These are phyloP conservation scores for Penstemon newberryi DNA, from an alignment of 257 asterid genomes.

Conservation along the genomic window DNA sequence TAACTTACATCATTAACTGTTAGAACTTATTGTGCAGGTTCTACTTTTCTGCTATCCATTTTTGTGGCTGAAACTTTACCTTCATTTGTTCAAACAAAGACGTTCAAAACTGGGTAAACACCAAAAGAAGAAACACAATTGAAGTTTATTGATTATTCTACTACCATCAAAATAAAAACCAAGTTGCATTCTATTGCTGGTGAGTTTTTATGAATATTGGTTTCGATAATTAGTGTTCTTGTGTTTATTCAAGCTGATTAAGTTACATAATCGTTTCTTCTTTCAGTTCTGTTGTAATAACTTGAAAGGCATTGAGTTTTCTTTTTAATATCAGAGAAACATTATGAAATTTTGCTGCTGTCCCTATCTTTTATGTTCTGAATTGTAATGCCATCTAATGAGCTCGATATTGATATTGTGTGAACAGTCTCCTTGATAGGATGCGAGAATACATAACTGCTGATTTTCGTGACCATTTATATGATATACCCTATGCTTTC, in stretches of 20 bases:
- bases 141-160: constrained; percentile 28
- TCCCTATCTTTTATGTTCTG: neutral
- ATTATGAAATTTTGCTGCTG: neutral
- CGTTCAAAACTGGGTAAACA: constrained; percentile 71
- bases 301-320: neutral
- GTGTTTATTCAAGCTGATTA: neutral
- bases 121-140: constrained; percentile 51
- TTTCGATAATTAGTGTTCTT: neutral
- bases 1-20: neutral
- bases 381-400: neutral
- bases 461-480: no score
- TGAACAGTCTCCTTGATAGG: neutral
- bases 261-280: neutral
- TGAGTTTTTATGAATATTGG: neutral
- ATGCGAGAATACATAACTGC: no score
- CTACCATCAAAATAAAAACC: neutral
- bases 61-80: constrained; percentile 88
- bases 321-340: neutral
- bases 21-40: constrained; percentile 45
- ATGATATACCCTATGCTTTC: no score
- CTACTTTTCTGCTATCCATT: constrained; percentile 76
- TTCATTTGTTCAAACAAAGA: constrained; percentile 86
- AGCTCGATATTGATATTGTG: neutral
- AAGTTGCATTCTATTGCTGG: neutral
- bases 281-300: neutral